A percentile compares a stretch with the other conserved stretches of the same genome.
phyloP scores from a whole-genome alignment of 192 early-diverging fungal genomes.

The Funneliformis mosseae region DNA sequence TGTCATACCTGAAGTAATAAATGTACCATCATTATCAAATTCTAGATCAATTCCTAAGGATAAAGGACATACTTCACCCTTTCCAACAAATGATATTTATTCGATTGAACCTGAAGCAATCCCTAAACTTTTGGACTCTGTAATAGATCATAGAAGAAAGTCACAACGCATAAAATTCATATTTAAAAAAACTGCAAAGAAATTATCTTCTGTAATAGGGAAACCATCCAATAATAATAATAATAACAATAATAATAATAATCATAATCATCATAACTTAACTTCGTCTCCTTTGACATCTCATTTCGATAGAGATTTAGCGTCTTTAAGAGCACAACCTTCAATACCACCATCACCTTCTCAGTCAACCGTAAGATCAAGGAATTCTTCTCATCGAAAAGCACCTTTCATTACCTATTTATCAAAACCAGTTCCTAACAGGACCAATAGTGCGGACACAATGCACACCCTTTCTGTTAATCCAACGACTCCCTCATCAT shows the following conservation, averaged over 20 bases:
- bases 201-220: neutral
- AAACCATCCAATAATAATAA: neutral
- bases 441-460: slow-evolving; percentile 23
- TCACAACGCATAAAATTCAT: slow-evolving; percentile 13
- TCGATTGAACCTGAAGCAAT: neutral
- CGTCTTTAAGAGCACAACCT: slow-evolving; percentile 7
- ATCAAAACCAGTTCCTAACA: neutral
- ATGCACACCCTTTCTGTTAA: neutral
- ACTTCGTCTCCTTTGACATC: neutral
- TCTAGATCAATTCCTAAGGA: neutral
- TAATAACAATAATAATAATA: neutral
- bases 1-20: slow-evolving; percentile 27
- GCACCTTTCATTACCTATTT: neutral
- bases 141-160: neutral
- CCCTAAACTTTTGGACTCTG: neutral
- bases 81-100: neutral
- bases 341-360: slow-evolving; percentile 21
- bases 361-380: slow-evolving; percentile 9
- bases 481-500: neutral
- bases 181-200: neutral
- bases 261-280: too few relatives aligned
- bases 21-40: neutral
- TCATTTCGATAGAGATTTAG: slow-evolving; percentile 10
- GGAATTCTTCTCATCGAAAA: neutral
- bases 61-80: neutral